A percentile compares a stretch with the other conserved stretches of the same genome.
Conservation (phyloP, 495 filamentous ascomycete species). For the Talaromyces nanjingensis region DNA sequence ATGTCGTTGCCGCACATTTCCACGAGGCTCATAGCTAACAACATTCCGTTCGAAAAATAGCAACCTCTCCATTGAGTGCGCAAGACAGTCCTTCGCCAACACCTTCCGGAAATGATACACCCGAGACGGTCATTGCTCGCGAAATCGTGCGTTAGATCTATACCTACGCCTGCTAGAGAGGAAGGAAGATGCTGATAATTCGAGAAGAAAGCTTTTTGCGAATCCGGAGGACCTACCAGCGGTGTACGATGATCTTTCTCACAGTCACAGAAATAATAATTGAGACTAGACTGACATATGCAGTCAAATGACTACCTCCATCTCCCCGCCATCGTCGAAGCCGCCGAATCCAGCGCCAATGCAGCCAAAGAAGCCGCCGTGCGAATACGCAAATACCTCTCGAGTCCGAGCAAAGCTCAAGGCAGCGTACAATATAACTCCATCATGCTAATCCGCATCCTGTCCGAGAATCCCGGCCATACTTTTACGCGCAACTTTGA, state of each 20-base stretch:
- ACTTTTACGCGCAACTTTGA: constrained; percentile 86
- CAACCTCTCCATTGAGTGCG: constrained; percentile 1
- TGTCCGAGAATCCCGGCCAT: constrained; percentile 83
- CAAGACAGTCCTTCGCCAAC: constrained; percentile 14
- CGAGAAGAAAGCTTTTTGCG: constrained; percentile 63
- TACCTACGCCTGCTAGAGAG: constrained; percentile 23
- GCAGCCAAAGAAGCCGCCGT: constrained; percentile 73
- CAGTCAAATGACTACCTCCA: constrained; percentile 84
- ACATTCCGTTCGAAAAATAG: not conserved
- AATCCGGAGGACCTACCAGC: constrained; percentile 59
- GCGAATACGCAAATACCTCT: constrained; percentile 74
- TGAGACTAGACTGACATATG: constrained; percentile 1
- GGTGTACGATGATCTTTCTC: constrained; percentile 38
- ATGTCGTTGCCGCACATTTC: not conserved
- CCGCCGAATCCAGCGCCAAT: constrained; percentile 80
- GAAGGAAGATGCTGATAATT: constrained; percentile 9
- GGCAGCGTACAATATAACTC: constrained; percentile 86
- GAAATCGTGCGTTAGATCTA: constrained; percentile 40
- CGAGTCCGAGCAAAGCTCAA: constrained; percentile 52
- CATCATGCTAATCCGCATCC: constrained; percentile 91
- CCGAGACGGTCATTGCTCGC: constrained; percentile 37
- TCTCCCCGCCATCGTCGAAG: constrained; percentile 91
- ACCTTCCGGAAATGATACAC: constrained; percentile 33
- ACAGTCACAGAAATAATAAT: not conserved
- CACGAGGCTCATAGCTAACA: not conserved